Evolutionary conservation across 2,329 filamentous ascomycete genomes (phyloP), one percentile per base, ranked within the genome.

Genomic region (Paramyrothecium sp.): DNA sequence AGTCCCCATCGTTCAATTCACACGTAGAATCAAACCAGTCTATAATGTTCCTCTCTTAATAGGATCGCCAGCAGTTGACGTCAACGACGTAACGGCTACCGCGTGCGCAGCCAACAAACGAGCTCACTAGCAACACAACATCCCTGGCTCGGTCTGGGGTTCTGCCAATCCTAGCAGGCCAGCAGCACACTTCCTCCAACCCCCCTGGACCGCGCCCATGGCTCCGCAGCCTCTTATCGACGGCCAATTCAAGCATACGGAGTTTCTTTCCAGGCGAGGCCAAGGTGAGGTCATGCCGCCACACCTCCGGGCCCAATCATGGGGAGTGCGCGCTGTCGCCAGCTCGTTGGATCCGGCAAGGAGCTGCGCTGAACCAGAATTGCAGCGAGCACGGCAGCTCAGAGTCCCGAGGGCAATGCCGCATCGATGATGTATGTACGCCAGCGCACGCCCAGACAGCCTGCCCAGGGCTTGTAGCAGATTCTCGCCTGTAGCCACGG

Each of bases 201-300:
- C 26, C 26, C 26, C 26, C 26, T 30, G 26, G 26, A 10, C 26
- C 10, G 4, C 26, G 26, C 26, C n/a, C 26, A 30, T 30, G 26
- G 26, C 26, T 30, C 26, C 26, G 26, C 5, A 30, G 26, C 26
- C 26, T 30, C 26, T 30, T 30, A 10, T 30, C 26, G 26, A 30
- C 26, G 26, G 26, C 5, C 26, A 30, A 30, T 30, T 30, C 38
- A 44, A 44, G 13, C 38, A 4, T 19, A 44, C 38, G 38, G 38
- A 44, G 38, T 19, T 44, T 19, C n/a, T 16, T 19, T 44, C 38
- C 38, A 44, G 13, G 38, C 38, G 38, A 44, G 13, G 38, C 54
- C 34, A 51, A 51, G 54, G 63, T 67, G 65, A 67, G 67, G 65
- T 68, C 65, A 67, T 67, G 48, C 58, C 56, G 61, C 61, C 60